phyloP scores from a whole-genome alignment of 352 stramenopile genomes.

The Aphanomyces stellatus region DNA sequence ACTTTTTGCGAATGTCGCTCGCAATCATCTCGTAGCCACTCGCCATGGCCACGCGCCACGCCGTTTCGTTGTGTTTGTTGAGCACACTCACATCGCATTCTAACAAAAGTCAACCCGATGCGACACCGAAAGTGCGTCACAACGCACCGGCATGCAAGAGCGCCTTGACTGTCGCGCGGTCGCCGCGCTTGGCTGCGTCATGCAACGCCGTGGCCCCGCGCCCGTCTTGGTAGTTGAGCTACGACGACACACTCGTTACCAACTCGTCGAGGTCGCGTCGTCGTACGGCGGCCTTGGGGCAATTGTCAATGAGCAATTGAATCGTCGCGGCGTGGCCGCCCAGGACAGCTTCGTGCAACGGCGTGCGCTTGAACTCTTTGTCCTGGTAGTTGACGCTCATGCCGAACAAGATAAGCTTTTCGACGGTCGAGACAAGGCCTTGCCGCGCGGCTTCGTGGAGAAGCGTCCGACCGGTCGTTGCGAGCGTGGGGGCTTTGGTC shows the following conservation, averaged over 20 bases:
- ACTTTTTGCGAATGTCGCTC: slow-evolving; percentile 55
- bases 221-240: slow-evolving; percentile 41
- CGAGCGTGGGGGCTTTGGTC: slow-evolving; percentile 38
- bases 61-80: slow-evolving; percentile 36
- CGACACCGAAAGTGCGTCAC: too few species aligned
- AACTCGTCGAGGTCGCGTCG: slow-evolving; percentile 13
- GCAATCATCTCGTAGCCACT: slow-evolving; percentile 46
- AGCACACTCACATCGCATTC: slow-evolving; percentile 37
- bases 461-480: slow-evolving; percentile 5
- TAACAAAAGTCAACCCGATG: too few species aligned
- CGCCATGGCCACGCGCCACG: slow-evolving; percentile 51
- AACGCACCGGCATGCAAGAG: slow-evolving; percentile 40
- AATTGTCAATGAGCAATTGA: slow-evolving; percentile 31
- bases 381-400: slow-evolving; percentile 19
- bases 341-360: slow-evolving; percentile 43
- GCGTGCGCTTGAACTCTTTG: slow-evolving; percentile 26
- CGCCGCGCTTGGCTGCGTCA: slow-evolving; percentile 36
- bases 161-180: slow-evolving; percentile 29
- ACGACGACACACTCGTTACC: neutral
- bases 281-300: slow-evolving; percentile 21
- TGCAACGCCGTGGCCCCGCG: slow-evolving; percentile 54
- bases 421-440: slow-evolving; percentile 9
- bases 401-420: slow-evolving; percentile 18
- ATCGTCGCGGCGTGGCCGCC: slow-evolving; percentile 33
- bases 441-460: slow-evolving; percentile 16